Percentiles rank a stretch among this genome's conserved stretches.
Evolutionary conservation across 2,329 filamentous ascomycete genomes (phyloP).

Genomic region (Clonostachys byssicola): DNA sequence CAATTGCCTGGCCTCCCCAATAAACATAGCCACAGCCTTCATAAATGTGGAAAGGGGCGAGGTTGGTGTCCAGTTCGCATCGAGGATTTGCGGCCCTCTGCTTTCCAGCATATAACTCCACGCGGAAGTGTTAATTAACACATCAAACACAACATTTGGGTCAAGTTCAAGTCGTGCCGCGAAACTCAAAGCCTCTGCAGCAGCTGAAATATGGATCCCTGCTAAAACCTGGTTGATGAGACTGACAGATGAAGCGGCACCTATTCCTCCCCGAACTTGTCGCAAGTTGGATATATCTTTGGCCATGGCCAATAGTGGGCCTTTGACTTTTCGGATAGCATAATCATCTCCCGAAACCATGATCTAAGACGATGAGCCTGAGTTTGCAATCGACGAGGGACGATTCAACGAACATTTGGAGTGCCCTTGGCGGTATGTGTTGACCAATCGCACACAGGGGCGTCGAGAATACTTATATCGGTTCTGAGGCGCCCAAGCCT

Average conservation of each 20-base stretch:
- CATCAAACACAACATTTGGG: constrained; percentile 39
- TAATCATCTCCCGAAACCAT: constrained; percentile 21
- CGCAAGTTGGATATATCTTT: constrained; percentile 27
- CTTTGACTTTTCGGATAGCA: constrained; percentile 12
- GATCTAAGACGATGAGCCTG: constrained; percentile 11
- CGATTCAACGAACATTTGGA: constrained; percentile 16
- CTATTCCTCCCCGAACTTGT: constrained; percentile 45
- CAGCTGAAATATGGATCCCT: constrained; percentile 51
- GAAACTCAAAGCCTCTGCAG: constrained; percentile 54
- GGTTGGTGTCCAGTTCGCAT: constrained; percentile 24
- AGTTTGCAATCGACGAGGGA: constrained; percentile 1
- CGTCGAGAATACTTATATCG: constrained; percentile 23
- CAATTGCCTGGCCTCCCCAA: constrained; percentile 22
- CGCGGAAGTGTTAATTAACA: constrained; percentile 32
- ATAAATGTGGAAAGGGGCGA: constrained; percentile 27
- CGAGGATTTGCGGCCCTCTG: constrained; percentile 24
- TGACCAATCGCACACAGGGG: constrained; percentile 29
- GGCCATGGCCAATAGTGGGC: constrained; percentile 22
- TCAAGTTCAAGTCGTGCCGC: constrained; percentile 48
- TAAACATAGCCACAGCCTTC: constrained; percentile 23
- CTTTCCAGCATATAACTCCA: constrained; percentile 31
- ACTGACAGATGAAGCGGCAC: constrained; percentile 51
- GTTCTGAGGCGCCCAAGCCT: constrained; percentile 12
- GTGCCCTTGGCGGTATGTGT: constrained; percentile 25
- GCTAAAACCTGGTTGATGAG: constrained; percentile 55